These are phyloP conservation scores for Pyrenula aspistea DNA, from an alignment of 495 filamentous ascomycete species.

Conservation along the genomic window DNA sequence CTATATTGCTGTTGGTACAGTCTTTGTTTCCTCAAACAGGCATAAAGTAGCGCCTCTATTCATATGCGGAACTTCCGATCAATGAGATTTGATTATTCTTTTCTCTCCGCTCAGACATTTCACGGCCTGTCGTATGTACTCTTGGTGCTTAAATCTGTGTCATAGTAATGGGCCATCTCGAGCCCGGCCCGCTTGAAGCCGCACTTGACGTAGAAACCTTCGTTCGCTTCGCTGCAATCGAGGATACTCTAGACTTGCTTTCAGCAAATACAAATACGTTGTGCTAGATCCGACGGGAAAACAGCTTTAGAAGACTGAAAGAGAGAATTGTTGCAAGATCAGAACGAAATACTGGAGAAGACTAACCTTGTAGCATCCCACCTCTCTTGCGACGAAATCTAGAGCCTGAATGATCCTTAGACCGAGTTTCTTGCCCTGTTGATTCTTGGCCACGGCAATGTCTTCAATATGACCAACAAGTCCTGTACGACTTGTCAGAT, in stretches of 20 bases:
- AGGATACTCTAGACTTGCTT: conserved; percentile 49
- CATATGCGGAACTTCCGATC: too few species aligned
- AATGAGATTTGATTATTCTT: too few species aligned
- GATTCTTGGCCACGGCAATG: conserved; percentile 84
- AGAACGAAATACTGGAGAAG: conserved; percentile 2
- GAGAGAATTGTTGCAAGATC: too few species aligned
- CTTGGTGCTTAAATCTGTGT: too few species aligned
- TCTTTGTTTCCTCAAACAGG: too few species aligned
- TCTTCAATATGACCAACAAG: conserved; percentile 94
- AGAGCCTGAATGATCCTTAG: conserved; percentile 87
- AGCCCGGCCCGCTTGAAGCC: conserved; percentile 87
- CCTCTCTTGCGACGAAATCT: conserved; percentile 72
- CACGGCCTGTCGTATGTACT: too few species aligned
- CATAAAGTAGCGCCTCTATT: too few species aligned
- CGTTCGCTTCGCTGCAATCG: conserved; percentile 73
- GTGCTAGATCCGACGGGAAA: too few species aligned
- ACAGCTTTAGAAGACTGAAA: too few species aligned
- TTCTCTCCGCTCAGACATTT: too few species aligned
- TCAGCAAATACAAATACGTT: too few species aligned
- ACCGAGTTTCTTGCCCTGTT: conserved; percentile 95
- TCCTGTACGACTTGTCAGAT: conserved; percentile 24
- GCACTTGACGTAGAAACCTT: conserved; percentile 98
- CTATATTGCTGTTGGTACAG: too few species aligned
- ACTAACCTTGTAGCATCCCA: conserved; percentile 85
- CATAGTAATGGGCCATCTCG: conserved; percentile 96